Evolutionary conservation across 441 rosid genomes (phyloP), one percentile per base, ranked within the genome.

Genomic region (Syzygium syzygioides): DNA sequence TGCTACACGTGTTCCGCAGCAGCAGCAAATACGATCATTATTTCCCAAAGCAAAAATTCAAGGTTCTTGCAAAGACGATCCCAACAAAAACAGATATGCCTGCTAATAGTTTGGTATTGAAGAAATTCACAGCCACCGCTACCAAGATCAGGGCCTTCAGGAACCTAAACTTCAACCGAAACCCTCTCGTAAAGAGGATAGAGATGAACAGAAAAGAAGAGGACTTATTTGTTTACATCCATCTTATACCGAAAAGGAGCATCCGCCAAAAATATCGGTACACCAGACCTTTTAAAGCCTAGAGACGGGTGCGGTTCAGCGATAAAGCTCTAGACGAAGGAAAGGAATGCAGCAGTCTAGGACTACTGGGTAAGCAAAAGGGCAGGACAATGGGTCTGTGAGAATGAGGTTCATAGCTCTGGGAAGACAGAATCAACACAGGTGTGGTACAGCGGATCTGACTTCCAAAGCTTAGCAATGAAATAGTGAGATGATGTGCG

Each of bases 401-500:
- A 41, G 66, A 4, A 52, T 62, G 87, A 87, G 50, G 53, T 79
- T 89, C 92, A 87, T 23, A 90, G 62, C 12, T 88, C 15, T 6
- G 95, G 98, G 88, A 91, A 88, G 86, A 96, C 91, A 57, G 96
- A 93, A 89, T 97, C 98, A 4, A 98, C 86, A 85, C 41, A 94
- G 41, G 94, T 87, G 89, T 93, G 94, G 90, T 94, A 90, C 94
- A 91, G 93, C 2, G 95, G 95, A 90, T 98, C 96, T 7, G 93
- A 89, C n/a, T 85, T 87, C 99, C 99, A 97, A 55, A 95, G 94
- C 88, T 91, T 93, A 48, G 97, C 96, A 62, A 98, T 50, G 60
- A 94, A 92, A 91, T 91, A 91, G 93, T 93, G 93, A 64, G 99
- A 96, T 3, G 97, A 76, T 54, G 98, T 94, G 30, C 50, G 76